phyloP scores from a whole-genome alignment of 495 filamentous ascomycete species.

The Darksidea phi region DNA sequence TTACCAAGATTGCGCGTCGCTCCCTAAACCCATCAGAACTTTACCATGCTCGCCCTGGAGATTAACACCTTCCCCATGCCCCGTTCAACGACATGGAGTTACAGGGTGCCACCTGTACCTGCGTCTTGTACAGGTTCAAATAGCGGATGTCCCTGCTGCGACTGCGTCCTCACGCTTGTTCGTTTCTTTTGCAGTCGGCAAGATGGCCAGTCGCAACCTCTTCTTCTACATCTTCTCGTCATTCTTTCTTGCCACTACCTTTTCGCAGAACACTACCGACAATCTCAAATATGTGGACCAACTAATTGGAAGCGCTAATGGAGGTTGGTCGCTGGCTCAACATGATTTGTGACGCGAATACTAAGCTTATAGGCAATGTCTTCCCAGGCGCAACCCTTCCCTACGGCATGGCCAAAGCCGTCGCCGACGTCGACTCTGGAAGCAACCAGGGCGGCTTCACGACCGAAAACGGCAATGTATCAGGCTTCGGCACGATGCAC shows the following conservation, averaged over 20 bases:
- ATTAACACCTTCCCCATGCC: background rate
- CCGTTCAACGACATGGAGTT: background rate
- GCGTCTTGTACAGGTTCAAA: background rate
- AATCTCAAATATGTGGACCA: constrained; percentile 40
- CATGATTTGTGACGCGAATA: background rate
- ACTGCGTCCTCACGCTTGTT: background rate
- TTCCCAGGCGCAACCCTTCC: constrained; percentile 73
- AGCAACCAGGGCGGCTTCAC: constrained; percentile 70
- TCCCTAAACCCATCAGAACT: background rate
- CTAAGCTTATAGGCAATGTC: constrained; percentile 56
- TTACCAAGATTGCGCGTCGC: background rate
- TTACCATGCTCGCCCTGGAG: background rate
- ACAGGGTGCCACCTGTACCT: background rate
- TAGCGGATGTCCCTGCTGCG: background rate
- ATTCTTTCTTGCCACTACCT: constrained; percentile 2
- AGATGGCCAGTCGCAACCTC: background rate
- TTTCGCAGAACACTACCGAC: constrained; percentile 25
- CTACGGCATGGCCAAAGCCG: constrained; percentile 73
- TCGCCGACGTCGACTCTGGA: constrained; percentile 64
- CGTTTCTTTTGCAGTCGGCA: background rate
- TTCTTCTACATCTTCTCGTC: constrained; percentile 10
- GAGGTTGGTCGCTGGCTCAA: constrained; percentile 23
- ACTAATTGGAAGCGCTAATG: constrained; percentile 42
- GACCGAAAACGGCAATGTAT: constrained; percentile 59
- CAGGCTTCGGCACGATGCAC: constrained; percentile 69